A percentile compares a stretch with the other conserved stretches of the same genome.
Conservation (phyloP, 2,329 filamentous ascomycete genomes). For the Pseudogymnoascus sp. region DNA sequence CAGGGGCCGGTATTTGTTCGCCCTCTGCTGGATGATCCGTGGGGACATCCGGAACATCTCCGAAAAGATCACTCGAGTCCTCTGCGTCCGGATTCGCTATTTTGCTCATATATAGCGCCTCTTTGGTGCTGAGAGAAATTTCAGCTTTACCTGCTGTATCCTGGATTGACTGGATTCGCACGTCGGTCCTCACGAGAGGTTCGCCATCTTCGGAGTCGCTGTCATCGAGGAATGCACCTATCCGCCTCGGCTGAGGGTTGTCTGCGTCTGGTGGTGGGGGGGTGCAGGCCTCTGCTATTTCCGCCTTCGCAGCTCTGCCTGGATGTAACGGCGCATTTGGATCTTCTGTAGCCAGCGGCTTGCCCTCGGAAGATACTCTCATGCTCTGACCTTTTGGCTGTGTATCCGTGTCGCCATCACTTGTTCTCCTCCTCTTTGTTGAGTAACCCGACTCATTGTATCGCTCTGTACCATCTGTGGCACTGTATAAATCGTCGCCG, state of each 20-base stretch:
- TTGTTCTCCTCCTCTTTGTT: conserved; percentile 37
- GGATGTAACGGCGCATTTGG: conserved; percentile 23
- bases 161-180: conserved; percentile 16
- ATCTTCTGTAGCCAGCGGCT: background rate
- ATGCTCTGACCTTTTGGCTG: background rate
- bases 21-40: conserved; percentile 20
- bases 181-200: conserved; percentile 19
- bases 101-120: conserved; percentile 16
- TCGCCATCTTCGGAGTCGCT: conserved; percentile 48
- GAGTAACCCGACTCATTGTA: conserved; percentile 33
- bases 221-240: conserved; percentile 62
- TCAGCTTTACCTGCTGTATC: conserved; percentile 16
- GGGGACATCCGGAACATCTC: conserved; percentile 17
- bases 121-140: conserved; percentile 15
- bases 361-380: background rate
- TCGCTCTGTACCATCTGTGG: conserved; percentile 24
- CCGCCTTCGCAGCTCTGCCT: conserved; percentile 15
- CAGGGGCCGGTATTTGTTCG: conserved; percentile 34
- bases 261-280: conserved; percentile 19
- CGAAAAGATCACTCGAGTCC: conserved; percentile 15
- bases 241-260: conserved; percentile 29
- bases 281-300: conserved; percentile 14
- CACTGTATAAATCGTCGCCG: conserved; percentile 24
- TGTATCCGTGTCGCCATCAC: background rate
- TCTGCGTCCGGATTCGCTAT: conserved; percentile 16